These are phyloP conservation scores for Pelargonium myrrhifolium DNA, from an alignment of 441 rosid genomes.

Conservation along the genomic window DNA sequence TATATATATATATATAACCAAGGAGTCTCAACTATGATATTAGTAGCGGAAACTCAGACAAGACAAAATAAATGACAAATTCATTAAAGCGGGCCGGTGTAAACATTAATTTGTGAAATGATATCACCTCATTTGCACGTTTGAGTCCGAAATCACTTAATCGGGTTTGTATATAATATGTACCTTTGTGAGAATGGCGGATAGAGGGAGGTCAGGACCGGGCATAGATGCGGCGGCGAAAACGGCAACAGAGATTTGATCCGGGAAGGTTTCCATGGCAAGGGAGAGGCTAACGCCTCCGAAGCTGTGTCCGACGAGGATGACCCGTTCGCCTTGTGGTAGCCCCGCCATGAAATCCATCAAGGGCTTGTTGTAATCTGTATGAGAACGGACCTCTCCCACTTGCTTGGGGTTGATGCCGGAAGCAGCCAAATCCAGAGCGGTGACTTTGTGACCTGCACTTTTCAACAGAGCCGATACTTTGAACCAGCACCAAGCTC, in stretches of 20 bases:
- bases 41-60: too few relatives aligned
- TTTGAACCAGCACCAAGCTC: constrained; percentile 76
- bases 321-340: not conserved
- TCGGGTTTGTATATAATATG: too few relatives aligned
- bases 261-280: constrained; percentile 3
- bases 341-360: not conserved
- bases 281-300: constrained; percentile 2
- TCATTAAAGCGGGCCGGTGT: too few relatives aligned
- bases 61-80: not conserved
- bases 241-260: not conserved
- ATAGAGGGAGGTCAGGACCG: not conserved
- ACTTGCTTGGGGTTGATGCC: not conserved
- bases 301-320: constrained; percentile 11
- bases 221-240: not conserved
- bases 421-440: constrained; percentile 5
- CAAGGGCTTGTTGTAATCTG: not conserved
- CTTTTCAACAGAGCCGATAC: constrained; percentile 31
- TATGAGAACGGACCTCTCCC: not conserved
- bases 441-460: constrained; percentile 37
- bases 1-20: too few relatives aligned
- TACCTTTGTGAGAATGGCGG: not conserved
- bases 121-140: too few relatives aligned
- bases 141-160: too few relatives aligned
- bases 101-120: too few relatives aligned
- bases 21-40: too few relatives aligned